Evolutionary conservation across 495 filamentous ascomycete genomes (phyloP), one percentile per base, ranked within the genome.

Genomic region (Daldinia bambusicola): DNA sequence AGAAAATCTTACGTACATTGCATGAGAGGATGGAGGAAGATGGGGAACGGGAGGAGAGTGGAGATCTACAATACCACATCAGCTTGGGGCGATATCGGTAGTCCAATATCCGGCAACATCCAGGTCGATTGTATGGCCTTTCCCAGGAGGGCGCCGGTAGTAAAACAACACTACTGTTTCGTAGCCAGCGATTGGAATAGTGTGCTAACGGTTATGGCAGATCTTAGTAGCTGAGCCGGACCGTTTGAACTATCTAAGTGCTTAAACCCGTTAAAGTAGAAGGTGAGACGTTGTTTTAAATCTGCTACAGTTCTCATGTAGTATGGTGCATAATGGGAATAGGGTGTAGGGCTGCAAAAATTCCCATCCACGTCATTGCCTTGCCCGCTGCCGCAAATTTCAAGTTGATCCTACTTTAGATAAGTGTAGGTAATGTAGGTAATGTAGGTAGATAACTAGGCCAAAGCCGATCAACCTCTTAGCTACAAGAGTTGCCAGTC

Each of bases 1-100:
- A 32, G 50, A 30, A 52, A 52, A 22, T 12, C 50, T 52, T 52
- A 52, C 26, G 22, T 32, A 48, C 43, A 48, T 48, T n/a, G n/a
- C n/a, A n/a, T n/a, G n/a, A n/a, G n/a, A n/a, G 10, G 16, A 48
- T 6, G 43, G 43, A 22, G 18, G 43, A 52, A 32, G 50, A n/a
- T n/a, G 50, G 10, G 12, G 2, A 31, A 9, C 2, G 5, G 6
- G 12, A 31, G 22, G 31, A 52, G 12, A 14, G 26, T 26, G 31
- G 31, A 6, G 50, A 52, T 52, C 13, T 26, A 31, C 50, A 32
- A 5, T 12, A 32, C 1, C 30, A 22, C 14, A 52, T 52, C 26
- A 52, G 22, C 13, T 52, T 31, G 14, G 6, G 48, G 48, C 14
- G 9, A n/a, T 52, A 31, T n/a, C 48, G 9, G 26, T 31, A 43